Base-by-base conservation (phyloP, 257 asterid species). In the Solanum tarapatanum region DNA sequence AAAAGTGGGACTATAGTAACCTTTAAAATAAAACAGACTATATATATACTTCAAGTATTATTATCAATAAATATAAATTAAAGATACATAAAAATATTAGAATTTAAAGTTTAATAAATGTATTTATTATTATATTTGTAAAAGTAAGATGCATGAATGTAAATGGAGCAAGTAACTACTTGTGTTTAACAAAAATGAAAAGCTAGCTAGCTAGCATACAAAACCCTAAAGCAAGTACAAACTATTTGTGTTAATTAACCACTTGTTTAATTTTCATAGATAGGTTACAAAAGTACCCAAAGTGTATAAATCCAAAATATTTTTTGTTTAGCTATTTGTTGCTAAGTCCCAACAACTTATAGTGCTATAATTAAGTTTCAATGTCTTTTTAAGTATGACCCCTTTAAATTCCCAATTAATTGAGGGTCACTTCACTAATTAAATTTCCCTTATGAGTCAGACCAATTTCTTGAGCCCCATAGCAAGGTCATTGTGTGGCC, bases 381-480 rank as follows among this genome's bases (percentile, higher is more conserved):
- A 24, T 41, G 24, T 43, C 74, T 86, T 88, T 79, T 62, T 64
- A 83, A 90, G 87, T 28, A 88, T 45, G 76, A 89, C 85, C 17
- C 55, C 17, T 11, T 66, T 14, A 66, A 73, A 72, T 45, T 79
- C 73, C 33, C 45, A 64, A 60, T 37, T 69, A 72, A 48, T 88
- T 88, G 83, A 77, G 87, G 86, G 89, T 88, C 89, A 90, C 92
- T 88, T 86, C 90, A 91, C 69, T 72, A 48, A 45, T 48, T 17
- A 80, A 75, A 64, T 87, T 87, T 62, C 77, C 66, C 88, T 73
- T 77, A 89, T 43, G 70, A 89, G 93, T 92, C 90, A 89, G 90
- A 92, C 93, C 95, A 89, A 91, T 91, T 90, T 88, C 92, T 92
- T 90, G 91, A 90, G 87, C 88, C 93, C 91, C 89, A 87, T 89